Evolutionary conservation across 352 stramenopile genomes (phyloP).

Genomic region (Globisporangium iwayamae): DNA sequence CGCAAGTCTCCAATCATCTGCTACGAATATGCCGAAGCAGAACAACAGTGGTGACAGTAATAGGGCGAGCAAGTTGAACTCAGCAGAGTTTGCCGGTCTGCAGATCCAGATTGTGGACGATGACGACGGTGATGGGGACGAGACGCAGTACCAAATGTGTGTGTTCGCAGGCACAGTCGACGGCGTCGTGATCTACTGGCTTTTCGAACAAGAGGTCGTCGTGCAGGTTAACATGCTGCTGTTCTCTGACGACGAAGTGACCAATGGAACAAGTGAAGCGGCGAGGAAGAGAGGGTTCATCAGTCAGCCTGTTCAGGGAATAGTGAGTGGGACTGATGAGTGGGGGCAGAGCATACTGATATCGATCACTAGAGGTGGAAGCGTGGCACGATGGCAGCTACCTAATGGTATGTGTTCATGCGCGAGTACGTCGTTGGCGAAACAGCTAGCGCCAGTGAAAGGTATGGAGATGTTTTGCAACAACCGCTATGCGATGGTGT

Average conservation of each 20-base stretch:
- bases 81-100: conserved; percentile 9
- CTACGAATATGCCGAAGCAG: not conserved
- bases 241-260: conserved; percentile 20
- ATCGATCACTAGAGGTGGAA: conserved; percentile 49
- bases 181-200: conserved; percentile 67
- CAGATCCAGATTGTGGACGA: conserved; percentile 43
- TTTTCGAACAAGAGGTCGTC: conserved; percentile 54
- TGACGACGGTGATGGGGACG: conserved; percentile 27
- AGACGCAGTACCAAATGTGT: conserved; percentile 46
- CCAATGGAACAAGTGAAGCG: not conserved
- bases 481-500: conserved; percentile 61
- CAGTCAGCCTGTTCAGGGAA: conserved; percentile 38
- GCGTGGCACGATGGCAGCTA: conserved; percentile 59
- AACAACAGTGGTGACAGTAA: not conserved
- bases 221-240: conserved; percentile 70
- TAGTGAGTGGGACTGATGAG: conserved; percentile 71
- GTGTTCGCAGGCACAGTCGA: conserved; percentile 72
- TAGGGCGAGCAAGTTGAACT: not conserved
- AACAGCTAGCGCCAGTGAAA: conserved; percentile 57
- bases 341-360: conserved; percentile 76
- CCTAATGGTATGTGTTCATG: conserved; percentile 60
- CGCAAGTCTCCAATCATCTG: not conserved
- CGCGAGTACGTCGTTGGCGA: conserved; percentile 46
- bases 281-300: not conserved
- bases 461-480: conserved; percentile 78